Conservation (phyloP, 2,329 filamentous ascomycete species). For the Colletotrichum sublineola region DNA sequence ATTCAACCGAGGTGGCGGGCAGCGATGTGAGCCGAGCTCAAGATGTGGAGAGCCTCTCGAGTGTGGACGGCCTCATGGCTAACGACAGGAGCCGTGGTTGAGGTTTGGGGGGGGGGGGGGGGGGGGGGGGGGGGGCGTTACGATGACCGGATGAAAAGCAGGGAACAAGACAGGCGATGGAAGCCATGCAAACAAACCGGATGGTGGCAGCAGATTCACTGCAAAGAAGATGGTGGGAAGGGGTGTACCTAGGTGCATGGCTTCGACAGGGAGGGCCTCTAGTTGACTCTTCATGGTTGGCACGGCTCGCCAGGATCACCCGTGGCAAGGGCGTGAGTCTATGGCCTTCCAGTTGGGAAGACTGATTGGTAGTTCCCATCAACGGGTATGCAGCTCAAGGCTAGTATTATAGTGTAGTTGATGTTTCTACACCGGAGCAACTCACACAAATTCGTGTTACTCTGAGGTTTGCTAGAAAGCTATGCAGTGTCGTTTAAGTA, state of each 20-base stretch:
- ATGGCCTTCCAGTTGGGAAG: neutral
- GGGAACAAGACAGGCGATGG: neutral
- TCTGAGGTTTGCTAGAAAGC: too few species aligned
- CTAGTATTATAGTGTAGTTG: neutral
- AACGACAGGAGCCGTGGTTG: conserved; percentile 31
- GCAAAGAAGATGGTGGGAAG: conserved; percentile 1
- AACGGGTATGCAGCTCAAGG: neutral
- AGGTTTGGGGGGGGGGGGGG: neutral
- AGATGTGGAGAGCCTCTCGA: neutral
- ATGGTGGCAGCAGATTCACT: neutral
- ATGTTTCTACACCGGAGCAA: neutral
- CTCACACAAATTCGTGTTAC: neutral
- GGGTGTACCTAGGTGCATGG: conserved; percentile 23
- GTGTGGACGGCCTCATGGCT: conserved; percentile 17
- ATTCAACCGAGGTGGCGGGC: conserved; percentile 33
- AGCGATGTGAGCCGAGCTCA: conserved; percentile 13
- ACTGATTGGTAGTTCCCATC: conserved; percentile 3
- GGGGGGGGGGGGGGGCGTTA: conserved; percentile 6
- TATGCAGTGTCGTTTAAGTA: neutral
- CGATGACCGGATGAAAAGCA: conserved; percentile 17
- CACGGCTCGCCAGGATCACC: conserved; percentile 18
- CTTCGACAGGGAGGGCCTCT: conserved; percentile 15
- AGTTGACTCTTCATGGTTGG: conserved; percentile 16
- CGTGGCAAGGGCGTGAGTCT: neutral
- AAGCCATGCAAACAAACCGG: neutral